Percentiles rank a stretch among this genome's conserved stretches.
Conservation (phyloP, 306 rosid genomes). For the barrel medic (Medicago truncatula) region DNA sequence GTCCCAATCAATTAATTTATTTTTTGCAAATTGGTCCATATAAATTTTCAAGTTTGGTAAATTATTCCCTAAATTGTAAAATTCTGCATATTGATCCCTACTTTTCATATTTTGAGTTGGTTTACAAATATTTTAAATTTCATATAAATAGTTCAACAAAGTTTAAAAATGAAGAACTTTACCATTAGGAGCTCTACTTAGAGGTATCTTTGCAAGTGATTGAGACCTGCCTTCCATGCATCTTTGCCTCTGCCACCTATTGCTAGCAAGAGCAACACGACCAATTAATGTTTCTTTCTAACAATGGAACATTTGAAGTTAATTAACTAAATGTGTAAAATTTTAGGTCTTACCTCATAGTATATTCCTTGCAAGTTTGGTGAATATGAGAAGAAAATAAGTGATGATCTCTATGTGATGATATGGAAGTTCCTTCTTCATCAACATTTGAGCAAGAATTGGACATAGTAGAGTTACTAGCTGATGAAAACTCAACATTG, state of each 20-base stretch:
- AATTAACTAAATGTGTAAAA: conserved; percentile 5
- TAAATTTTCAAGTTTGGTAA: too few species aligned
- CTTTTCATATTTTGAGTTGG: too few species aligned
- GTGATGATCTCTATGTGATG: conserved; percentile 31
- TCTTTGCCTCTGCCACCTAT: conserved; percentile 43
- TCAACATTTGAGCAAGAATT: conserved; percentile 56
- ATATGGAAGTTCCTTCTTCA: conserved; percentile 39
- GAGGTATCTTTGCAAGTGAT: conserved; percentile 44
- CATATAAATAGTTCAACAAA: too few species aligned
- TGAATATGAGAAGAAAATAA: conserved; percentile 45
- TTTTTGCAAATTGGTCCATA: too few species aligned
- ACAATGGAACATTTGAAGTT: neutral
- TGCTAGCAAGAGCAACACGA: conserved; percentile 46
- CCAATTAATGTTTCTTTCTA: conserved; percentile 17
- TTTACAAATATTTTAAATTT: too few species aligned
- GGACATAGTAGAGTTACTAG: conserved; percentile 47
- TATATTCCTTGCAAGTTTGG: conserved; percentile 34
- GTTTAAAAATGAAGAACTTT: neutral
- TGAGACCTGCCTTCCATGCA: conserved; percentile 36
- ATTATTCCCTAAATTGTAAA: too few species aligned
- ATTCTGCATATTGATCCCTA: too few species aligned
- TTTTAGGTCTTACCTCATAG: conserved; percentile 52
- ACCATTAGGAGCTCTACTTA: conserved; percentile 38
- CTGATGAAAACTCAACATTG: conserved; percentile 52
- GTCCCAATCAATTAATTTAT: too few species aligned